Conservation (phyloP, 257 asterid species). For the Mitragyna speciosa region DNA sequence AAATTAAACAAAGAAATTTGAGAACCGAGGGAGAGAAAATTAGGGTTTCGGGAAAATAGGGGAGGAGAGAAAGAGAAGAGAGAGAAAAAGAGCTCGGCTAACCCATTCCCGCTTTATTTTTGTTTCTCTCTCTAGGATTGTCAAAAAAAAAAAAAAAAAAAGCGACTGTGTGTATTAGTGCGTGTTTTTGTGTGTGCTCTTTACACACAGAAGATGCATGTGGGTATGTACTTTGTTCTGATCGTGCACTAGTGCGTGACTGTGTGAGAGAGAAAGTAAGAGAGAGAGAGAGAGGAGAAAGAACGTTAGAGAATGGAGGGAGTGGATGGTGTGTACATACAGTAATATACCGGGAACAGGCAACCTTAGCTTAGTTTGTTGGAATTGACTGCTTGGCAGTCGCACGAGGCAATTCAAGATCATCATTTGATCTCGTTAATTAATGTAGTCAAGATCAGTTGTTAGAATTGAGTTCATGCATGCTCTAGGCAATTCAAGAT, state of each 20-base stretch:
- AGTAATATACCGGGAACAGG: slow-evolving; percentile 18
- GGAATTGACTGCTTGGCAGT: too few relatives aligned
- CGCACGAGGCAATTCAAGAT: too few relatives aligned
- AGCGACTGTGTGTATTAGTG: slow-evolving; percentile 9
- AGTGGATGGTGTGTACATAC: background rate
- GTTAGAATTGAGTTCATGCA: too few relatives aligned
- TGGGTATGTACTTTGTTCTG: background rate
- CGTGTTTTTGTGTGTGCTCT: background rate
- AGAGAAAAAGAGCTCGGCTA: slow-evolving; percentile 19
- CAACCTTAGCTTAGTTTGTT: background rate
- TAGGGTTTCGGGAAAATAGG: slow-evolving; percentile 25
- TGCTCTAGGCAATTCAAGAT: too few relatives aligned
- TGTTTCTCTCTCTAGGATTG: slow-evolving; percentile 25
- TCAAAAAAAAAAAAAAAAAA: background rate
- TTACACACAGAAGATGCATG: background rate
- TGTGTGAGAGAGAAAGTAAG: slow-evolving; percentile 17
- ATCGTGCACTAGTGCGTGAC: slow-evolving; percentile 4
- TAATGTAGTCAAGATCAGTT: too few relatives aligned
- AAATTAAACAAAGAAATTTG: slow-evolving; percentile 9
- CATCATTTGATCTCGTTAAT: too few relatives aligned
- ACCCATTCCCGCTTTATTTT: slow-evolving; percentile 32
- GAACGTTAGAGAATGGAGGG: slow-evolving; percentile 3
- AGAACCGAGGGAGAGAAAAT: slow-evolving; percentile 16
- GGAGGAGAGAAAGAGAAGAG: slow-evolving; percentile 13
- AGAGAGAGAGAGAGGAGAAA: background rate